phyloP scores from a whole-genome alignment of 176 grass and related monocot species.

The Melocanna baccifera region DNA sequence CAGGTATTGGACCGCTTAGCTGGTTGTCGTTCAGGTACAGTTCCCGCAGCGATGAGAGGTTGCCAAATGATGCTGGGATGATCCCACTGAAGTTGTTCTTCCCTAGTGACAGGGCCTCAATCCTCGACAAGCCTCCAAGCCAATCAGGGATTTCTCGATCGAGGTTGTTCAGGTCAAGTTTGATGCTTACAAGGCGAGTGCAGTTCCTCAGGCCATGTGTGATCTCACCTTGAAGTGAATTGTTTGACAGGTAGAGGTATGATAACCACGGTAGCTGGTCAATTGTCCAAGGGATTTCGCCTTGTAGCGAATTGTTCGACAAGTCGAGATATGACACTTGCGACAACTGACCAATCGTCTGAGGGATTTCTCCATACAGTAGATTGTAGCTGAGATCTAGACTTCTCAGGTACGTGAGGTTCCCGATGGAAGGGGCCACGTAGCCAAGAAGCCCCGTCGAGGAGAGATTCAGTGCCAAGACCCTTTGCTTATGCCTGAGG shows the following conservation, averaged over 20 bases:
- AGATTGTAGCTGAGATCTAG: conserved; percentile 29
- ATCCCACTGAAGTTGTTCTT: conserved; percentile 18
- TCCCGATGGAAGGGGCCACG: conserved; percentile 11
- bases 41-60: conserved; percentile 6
- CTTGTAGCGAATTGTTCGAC: conserved; percentile 19
- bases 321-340: not conserved
- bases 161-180: conserved; percentile 25
- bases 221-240: conserved; percentile 26
- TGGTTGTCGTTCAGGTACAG: conserved; percentile 20
- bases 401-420: conserved; percentile 21
- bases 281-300: conserved; percentile 16
- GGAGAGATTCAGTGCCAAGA: conserved; percentile 15
- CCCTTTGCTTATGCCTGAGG: conserved; percentile 6
- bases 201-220: conserved; percentile 14
- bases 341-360: not conserved
- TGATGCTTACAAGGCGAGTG: not conserved
- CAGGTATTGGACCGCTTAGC: not conserved
- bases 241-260: conserved; percentile 25
- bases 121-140: not conserved
- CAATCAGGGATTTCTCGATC: conserved; percentile 12
- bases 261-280: not conserved
- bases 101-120: not conserved
- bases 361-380: conserved; percentile 10
- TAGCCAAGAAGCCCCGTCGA: not conserved
- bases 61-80: conserved; percentile 24